Base-by-base conservation (phyloP, 768 basidiomycete genomes). In the Podaxis sp. region DNA sequence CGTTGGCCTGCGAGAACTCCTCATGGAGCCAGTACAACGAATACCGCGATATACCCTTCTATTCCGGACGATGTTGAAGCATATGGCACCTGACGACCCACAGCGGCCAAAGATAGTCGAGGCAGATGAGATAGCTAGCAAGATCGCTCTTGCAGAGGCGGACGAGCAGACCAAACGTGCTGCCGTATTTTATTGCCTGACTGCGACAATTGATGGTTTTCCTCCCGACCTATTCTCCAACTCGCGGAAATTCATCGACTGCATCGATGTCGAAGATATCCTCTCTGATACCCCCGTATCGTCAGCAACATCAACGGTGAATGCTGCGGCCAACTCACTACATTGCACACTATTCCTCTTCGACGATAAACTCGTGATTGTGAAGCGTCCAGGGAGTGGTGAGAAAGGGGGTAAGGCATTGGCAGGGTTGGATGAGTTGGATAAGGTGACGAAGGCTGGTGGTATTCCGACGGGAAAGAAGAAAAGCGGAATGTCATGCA, bases 21-120 rank as follows among this genome's bases (percentile, higher is more conserved):
- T 98, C 22, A 96, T 96, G 88, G 96, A 99, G 67, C 96, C 96
- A 15, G 93, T 97, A 4, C 96, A 99, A 70, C 87, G 96, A 37
- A 94, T 99, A 69, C 95, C 96, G 3, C 83, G 96, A 66, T 98
- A 98, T 75, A 96, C 94, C 1, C 80, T 99, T 26, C 82, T 99
- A 66, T 93, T 96, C 75, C 89, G 93, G 63, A 91, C 84, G 4
- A 99, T 99, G 89, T 78, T 96, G 70, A 94, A 95, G 75, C 84
- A 91, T 69, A 92, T 98, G 90, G 82, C 85, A 13, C 84, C 84
- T 0, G 80, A 82, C 53, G 93, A 97, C 69, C 82, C 86, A 1
- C 93, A 95, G 67, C 84, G 93, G 30, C 80, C 82, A 8, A 92
- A 89, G 71, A 78, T 99, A 22, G 74, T 85, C 4, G 93, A 96